These are phyloP conservation scores for Phenoliferia sp. DNA, from an alignment of 1,284 basidiomycete genomes.

Conservation along the genomic window DNA sequence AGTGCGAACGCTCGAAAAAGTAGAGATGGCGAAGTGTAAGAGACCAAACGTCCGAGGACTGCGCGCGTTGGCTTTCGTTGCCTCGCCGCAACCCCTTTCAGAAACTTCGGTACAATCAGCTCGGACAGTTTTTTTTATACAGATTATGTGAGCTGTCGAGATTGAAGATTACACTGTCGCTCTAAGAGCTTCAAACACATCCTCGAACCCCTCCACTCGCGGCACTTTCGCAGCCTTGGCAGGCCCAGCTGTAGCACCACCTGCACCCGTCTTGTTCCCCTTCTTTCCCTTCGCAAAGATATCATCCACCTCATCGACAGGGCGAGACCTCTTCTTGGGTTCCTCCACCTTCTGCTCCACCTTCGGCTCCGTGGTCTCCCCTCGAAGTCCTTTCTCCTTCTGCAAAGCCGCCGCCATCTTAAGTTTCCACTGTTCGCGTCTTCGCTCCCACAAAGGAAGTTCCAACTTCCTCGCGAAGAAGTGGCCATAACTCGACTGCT, in stretches of 20 bases:
- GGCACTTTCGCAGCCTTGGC: not conserved
- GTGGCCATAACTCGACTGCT: constrained; percentile 73
- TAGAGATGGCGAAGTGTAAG: no score
- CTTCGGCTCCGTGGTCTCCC: constrained; percentile 18
- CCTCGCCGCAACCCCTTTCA: no score
- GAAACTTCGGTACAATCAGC: no score
- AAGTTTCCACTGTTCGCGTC: constrained; percentile 75
- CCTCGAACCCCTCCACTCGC: constrained; percentile 17
- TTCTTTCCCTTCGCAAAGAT: constrained; percentile 22
- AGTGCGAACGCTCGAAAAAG: no score
- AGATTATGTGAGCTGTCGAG: not conserved
- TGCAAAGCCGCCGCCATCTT: constrained; percentile 21
- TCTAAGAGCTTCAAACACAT: constrained; percentile 23
- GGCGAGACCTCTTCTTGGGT: constrained; percentile 31
- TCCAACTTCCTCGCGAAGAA: constrained; percentile 76
- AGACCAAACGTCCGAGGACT: no score
- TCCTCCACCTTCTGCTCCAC: constrained; percentile 2
- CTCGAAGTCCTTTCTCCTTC: constrained; percentile 20
- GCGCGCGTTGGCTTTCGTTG: not conserved
- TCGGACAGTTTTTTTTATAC: not conserved
- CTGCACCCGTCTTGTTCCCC: constrained; percentile 4
- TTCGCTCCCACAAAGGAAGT: constrained; percentile 67
- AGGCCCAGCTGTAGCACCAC: not conserved
- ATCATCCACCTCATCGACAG: constrained; percentile 35
- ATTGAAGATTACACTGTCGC: constrained; percentile 4